A percentile compares a stretch with the other conserved stretches of the same genome.
phyloP scores from a whole-genome alignment of 495 filamentous ascomycete species.

The Penicillium dipodomyicola region DNA sequence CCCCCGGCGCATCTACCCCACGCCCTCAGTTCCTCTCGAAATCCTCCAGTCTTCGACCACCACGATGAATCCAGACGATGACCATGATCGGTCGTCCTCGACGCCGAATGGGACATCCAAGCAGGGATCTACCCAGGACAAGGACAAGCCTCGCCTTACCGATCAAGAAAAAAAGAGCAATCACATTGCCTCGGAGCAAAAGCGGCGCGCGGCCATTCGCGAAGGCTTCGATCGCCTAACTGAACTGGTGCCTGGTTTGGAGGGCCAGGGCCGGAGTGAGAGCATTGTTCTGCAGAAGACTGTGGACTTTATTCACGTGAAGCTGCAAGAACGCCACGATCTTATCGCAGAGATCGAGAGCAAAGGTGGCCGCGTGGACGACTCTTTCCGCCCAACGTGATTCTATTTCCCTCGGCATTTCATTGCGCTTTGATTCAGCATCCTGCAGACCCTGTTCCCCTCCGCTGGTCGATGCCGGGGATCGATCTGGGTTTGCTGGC shows the following conservation, averaged over 20 bases:
- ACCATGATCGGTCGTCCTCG: conserved; percentile 39
- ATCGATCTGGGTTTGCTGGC: background rate
- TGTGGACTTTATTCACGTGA: conserved; percentile 64
- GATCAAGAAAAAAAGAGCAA: conserved; percentile 89
- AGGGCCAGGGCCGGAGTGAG: conserved; percentile 83
- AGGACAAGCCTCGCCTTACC: conserved; percentile 73
- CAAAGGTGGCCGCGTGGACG: conserved; percentile 56
- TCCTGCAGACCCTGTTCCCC: conserved; percentile 2
- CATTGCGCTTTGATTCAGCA: background rate
- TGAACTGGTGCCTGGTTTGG: conserved; percentile 76
- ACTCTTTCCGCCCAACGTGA: conserved; percentile 41
- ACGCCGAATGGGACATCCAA: conserved; percentile 62
- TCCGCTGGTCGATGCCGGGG: conserved; percentile 8
- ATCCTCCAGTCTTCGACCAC: conserved; percentile 22
- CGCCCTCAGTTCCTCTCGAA: conserved; percentile 17
- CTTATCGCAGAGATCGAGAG: conserved; percentile 62
- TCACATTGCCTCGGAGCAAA: conserved; percentile 87
- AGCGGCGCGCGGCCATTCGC: conserved; percentile 80
- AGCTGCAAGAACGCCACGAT: conserved; percentile 60
- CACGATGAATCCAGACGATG: conserved; percentile 32
- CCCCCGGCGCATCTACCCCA: conserved; percentile 22
- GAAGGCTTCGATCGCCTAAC: conserved; percentile 83
- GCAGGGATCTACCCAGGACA: conserved; percentile 44
- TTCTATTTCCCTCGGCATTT: background rate
- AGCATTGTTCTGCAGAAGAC: conserved; percentile 76